Base-by-base conservation (phyloP, 164 flowering plant genomes). In the Amborella trichopoda region DNA sequence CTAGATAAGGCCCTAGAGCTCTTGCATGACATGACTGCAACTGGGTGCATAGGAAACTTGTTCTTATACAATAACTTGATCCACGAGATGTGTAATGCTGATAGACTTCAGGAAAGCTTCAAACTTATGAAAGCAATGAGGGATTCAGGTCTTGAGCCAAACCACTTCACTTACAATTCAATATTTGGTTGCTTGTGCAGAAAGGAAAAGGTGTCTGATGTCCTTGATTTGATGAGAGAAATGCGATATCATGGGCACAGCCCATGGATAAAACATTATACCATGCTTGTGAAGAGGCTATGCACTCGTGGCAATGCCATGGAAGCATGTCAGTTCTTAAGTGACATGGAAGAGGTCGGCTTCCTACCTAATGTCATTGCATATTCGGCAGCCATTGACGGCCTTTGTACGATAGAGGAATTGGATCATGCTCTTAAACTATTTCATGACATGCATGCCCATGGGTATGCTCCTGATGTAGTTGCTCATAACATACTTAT, bases 251-350 rank as follows among this genome's bases (percentile, higher is more conserved):
- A 61, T 51, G 89, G 95, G 38, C 76, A 79, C 54, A 66, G 69
- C 55, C 97, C 97, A 26, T 90, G 94, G 94, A 75, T 72, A 64
- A 90, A 81, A 38, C 57, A 83, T 68, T 69, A 66, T 30, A 71
- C 88, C 30, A 51, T 68, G 49, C 74, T 90, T 26, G 78, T 77
- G 9, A 74, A 70, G 54, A 63, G 63, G 18, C 65, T 85, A 3
- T 81, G 94, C 43, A 44, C 48, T 36, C 56, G 58, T 45, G 78
- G 80, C 23, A 75, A 61, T 42, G 75, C 40, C 2, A 18, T 44
- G 18, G 82, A 83, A 58, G 94, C 94, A 49, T 68, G 72, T 60
- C 50, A 55, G 26, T 90, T 83, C 62, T 75, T 90, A 45, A 39
- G 48, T 44, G 56, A 62, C 34, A 74, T 86, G 81, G 69, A 52